Conservation (phyloP, 441 rosid genomes). For the Flueggea neowawraea region DNA sequence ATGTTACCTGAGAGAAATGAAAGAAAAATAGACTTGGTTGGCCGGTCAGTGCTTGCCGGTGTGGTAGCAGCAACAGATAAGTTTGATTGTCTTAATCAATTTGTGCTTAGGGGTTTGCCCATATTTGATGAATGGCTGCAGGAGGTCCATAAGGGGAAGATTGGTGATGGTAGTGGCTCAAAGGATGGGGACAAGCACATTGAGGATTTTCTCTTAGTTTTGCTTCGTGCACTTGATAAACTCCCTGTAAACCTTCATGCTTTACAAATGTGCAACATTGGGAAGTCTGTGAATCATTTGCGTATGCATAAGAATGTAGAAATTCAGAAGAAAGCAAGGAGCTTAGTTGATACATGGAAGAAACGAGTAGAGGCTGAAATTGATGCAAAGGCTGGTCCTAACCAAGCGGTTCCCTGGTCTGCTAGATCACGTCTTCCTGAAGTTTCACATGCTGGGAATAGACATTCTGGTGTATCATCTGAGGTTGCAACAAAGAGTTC, state of each 20-base stretch:
- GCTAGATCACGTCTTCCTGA: constrained; percentile 59
- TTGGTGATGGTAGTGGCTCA: constrained; percentile 59
- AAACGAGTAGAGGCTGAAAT: constrained; percentile 98
- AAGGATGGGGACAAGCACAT: constrained; percentile 69
- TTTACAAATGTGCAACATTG: constrained; percentile 86
- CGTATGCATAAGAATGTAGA: constrained; percentile 79
- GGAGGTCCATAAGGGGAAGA: constrained; percentile 92
- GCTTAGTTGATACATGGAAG: constrained; percentile 98
- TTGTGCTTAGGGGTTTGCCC: constrained; percentile 86
- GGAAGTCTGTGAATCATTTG: constrained; percentile 95
- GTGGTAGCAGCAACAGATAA: constrained; percentile 85
- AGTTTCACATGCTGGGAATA: constrained; percentile 56
- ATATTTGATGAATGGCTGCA: constrained; percentile 98
- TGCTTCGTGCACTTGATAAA: constrained; percentile 91
- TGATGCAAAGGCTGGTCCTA: constrained; percentile 77
- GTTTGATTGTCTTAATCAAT: constrained; percentile 72
- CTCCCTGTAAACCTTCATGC: constrained; percentile 93
- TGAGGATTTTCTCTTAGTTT: constrained; percentile 77
- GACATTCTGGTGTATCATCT: constrained; percentile 51
- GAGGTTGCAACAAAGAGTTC: constrained; percentile 69
- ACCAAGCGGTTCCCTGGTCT: constrained; percentile 65
- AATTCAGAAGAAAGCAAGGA: constrained; percentile 91
- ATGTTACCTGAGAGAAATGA: constrained; percentile 69
- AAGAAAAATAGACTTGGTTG: constrained; percentile 68
- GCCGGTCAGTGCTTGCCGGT: constrained; percentile 70